Evolutionary conservation across 2,329 filamentous ascomycete species (phyloP), one percentile per base, ranked within the genome.

Genomic region (Fusarium torulosum): DNA sequence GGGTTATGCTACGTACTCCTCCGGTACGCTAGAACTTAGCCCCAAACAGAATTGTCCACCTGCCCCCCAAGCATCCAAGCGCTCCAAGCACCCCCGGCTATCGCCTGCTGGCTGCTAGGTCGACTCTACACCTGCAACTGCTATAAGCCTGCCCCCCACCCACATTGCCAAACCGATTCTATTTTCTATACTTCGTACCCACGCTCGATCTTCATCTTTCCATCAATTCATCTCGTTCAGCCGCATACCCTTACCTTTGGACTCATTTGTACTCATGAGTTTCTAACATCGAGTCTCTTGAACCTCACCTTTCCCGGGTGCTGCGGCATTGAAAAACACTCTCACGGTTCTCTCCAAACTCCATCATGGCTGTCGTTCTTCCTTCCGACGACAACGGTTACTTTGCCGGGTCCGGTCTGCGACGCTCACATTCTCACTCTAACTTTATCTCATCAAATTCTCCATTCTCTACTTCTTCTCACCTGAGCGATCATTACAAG

Each of bases 371-470:
- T 38, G 83, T 86, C 67, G 85, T 87, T 69, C 78, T 88, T 62
- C 75, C 82, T 42, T 83, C 85, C 17, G 87, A 89, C 72, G 87
- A 90, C 72, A 83, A 79, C 66, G 80, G 80, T 70, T 85, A 85
- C 75, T 90, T 89, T 76, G 81, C 82, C 43, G 78, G 85, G 17
- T 81, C 84, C 47, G 76, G 82, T 23, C 75, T 90, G 70, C 84
- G 84, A 66, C 85, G 88, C 61, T 89, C 88, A 14, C 85, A 88
- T 66, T 90, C 88, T 4, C 86, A 88, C 69, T 81, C 84, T 50
- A 87, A 84, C 69, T 87, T 90, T 54, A 75, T 80, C 62, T 77
- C 82, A 10, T 79, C 78, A 52, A 77, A 79, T 23, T 74, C 79
- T 6, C 74, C 75, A 23, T 84, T 84, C 58, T 75, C 80, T 11